These are phyloP conservation scores for Pouteria glomerata DNA, from an alignment of 148 eudicot genomes.

Conservation along the genomic window DNA sequence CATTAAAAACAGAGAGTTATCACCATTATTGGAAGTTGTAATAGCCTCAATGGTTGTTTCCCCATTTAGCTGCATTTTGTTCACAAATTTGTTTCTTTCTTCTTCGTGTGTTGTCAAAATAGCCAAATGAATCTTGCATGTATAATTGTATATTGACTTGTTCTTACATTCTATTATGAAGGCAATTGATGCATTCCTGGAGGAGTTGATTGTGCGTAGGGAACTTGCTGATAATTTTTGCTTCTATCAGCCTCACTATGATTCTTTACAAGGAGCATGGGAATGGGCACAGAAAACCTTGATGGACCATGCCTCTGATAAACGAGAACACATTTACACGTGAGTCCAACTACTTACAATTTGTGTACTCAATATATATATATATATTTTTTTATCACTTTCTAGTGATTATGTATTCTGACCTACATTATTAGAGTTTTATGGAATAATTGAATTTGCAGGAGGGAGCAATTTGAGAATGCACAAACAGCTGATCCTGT, in stretches of 20 bases:
- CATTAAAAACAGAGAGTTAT: background rate
- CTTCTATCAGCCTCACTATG: slow-evolving; percentile 91
- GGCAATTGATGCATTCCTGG: slow-evolving; percentile 90
- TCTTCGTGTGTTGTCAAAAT: background rate
- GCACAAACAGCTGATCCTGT: slow-evolving; percentile 94
- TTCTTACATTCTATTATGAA: slow-evolving; percentile 30
- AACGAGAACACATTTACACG: slow-evolving; percentile 86
- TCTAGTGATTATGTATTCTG: slow-evolving; percentile 2
- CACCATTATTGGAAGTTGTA: background rate
- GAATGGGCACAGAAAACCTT: slow-evolving; percentile 94
- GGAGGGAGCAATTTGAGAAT: slow-evolving; percentile 93
- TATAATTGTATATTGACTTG: background rate
- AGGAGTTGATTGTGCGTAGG: slow-evolving; percentile 89
- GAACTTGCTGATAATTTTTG: slow-evolving; percentile 96
- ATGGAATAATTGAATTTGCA: slow-evolving; percentile 28
- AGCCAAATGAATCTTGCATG: background rate
- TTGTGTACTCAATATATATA: background rate
- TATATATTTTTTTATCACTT: slow-evolving; percentile 5
- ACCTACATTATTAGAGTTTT: background rate
- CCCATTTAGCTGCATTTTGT: background rate
- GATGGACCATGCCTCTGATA: slow-evolving; percentile 86
- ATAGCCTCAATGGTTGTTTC: background rate
- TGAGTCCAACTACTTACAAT: slow-evolving; percentile 33
- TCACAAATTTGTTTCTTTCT: background rate
- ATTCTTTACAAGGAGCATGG: slow-evolving; percentile 92